Evolutionary conservation across 164 flowering plant species (phyloP), one percentile per base, ranked within the genome.

Genomic region (Taxillus chinensis): DNA sequence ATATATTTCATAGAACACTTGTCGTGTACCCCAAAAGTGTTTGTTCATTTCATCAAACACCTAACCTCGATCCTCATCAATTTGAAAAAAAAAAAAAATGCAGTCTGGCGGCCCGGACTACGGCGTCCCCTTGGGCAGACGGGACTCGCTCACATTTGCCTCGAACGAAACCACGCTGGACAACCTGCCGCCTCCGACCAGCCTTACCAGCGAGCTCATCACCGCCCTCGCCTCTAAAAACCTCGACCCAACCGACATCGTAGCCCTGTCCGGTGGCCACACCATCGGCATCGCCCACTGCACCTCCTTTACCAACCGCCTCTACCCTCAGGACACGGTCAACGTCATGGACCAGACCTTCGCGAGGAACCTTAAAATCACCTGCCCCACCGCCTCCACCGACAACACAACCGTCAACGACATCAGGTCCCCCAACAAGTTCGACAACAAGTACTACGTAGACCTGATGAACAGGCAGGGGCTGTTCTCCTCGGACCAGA

Each of bases 241-340:
- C 16, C 42, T 84, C 2, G 70, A 74, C 45, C 64, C 78, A 53
- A 84, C 87, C 7, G 90, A 85, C 41, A 67, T 73, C 0, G 90
- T 83, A 9, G 87, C 87, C 15, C 86, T 85, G 64, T 84, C 86
- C 59, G 92, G 92, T 3, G 86, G 80, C 70, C 92, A 86, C 82
- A 86, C 92, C 58, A 78, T 86, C 57, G 92, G 92, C 0, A 61
- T 77, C 15, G 42, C 76, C 60, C 92, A 86, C 64, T 86, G 92
- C 80, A 14, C 67, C 16, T 78, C 86, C 54, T 86, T 86, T 79
- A 57, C 66, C 5, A 39, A 41, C 13, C 78, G 92, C 4, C 80
- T 86, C 48, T 84, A 78, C 81, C 89, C 86, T 0, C 79, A 72
- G 53, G 92, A 86, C 77, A 58, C 81, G 2, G 69, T 72, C 59